phyloP scores from a whole-genome alignment of 139 green algal genomes.

The Tetraselmis chui region DNA sequence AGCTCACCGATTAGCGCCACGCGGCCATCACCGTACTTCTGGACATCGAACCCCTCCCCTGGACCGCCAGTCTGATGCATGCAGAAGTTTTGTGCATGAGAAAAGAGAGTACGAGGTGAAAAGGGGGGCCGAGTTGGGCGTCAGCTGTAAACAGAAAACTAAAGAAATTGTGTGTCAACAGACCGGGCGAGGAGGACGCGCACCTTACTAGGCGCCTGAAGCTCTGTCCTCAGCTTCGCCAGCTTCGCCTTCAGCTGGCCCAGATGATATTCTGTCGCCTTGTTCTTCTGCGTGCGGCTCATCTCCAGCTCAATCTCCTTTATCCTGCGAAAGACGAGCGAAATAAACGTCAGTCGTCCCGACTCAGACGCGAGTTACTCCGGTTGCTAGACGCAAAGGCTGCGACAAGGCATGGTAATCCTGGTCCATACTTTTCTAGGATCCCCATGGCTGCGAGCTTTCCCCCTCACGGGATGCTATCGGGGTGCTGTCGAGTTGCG shows the following conservation, averaged over 20 bases:
- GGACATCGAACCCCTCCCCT: slow-evolving; percentile 94
- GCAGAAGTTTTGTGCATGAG: too few species aligned
- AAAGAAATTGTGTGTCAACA: too few species aligned
- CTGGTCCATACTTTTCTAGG: slow-evolving; percentile 66
- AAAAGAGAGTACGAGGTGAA: too few species aligned
- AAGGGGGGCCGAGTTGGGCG: not conserved
- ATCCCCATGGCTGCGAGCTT: slow-evolving; percentile 64
- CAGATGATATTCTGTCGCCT: slow-evolving; percentile 91
- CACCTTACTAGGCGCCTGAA: slow-evolving; percentile 82
- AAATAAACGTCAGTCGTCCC: too few species aligned
- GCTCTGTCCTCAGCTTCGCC: slow-evolving; percentile 91
- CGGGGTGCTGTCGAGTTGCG: too few species aligned
- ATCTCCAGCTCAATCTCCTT: slow-evolving; percentile 98
- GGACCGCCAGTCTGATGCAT: slow-evolving; percentile 43
- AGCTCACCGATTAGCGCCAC: slow-evolving; percentile 90
- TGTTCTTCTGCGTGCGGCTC: slow-evolving; percentile 96
- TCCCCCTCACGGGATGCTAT: too few species aligned
- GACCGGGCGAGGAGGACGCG: not conserved
- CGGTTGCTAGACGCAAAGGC: too few species aligned
- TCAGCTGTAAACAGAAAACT: not conserved
- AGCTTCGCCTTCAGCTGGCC: slow-evolving; percentile 95
- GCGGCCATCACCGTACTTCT: slow-evolving; percentile 92
- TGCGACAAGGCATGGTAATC: too few species aligned
- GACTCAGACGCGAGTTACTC: too few species aligned
- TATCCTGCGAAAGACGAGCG: too few species aligned